Conservation (phyloP, 2,329 filamentous ascomycete species). For the Pseudogymnoascus sp. region DNA sequence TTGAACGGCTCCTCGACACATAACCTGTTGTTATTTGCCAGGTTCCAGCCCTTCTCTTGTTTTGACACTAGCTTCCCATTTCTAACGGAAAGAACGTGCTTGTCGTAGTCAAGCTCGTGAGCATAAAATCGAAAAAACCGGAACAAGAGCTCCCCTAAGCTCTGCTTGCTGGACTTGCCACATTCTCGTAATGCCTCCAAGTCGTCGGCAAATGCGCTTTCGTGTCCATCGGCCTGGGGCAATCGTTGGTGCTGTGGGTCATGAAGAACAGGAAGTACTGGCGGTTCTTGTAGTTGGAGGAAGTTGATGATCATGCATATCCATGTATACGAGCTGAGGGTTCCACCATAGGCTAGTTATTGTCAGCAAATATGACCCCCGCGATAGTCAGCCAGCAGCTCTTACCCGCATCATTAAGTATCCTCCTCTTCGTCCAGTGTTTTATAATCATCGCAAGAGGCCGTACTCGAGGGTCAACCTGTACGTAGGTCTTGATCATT, state of each 20-base stretch:
- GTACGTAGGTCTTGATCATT: conserved; percentile 96
- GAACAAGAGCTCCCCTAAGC: conserved; percentile 80
- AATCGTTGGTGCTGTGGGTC: conserved; percentile 60
- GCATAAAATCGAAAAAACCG: conserved; percentile 94
- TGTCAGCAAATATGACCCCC: conserved; percentile 1
- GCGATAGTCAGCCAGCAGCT: neutral
- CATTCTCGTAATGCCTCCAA: conserved; percentile 66
- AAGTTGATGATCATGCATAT: conserved; percentile 98
- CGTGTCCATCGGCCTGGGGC: conserved; percentile 55
- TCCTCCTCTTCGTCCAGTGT: conserved; percentile 87
- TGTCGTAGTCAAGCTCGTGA: conserved; percentile 86
- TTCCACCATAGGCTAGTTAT: conserved; percentile 73
- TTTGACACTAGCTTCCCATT: conserved; percentile 74
- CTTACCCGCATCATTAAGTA: conserved; percentile 94
- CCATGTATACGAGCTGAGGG: conserved; percentile 97
- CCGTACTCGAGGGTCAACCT: conserved; percentile 83
- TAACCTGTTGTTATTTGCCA: conserved; percentile 71
- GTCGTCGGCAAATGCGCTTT: conserved; percentile 82
- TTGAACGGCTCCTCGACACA: conserved; percentile 99
- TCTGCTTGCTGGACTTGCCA: conserved; percentile 74
- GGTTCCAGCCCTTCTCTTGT: conserved; percentile 81
- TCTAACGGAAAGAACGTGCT: conserved; percentile 75
- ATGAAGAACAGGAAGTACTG: conserved; percentile 80
- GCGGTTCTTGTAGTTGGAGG: conserved; percentile 77
- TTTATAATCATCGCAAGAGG: conserved; percentile 96